phyloP scores from a whole-genome alignment of 2,329 filamentous ascomycete species.

The Trichoderma breve region DNA sequence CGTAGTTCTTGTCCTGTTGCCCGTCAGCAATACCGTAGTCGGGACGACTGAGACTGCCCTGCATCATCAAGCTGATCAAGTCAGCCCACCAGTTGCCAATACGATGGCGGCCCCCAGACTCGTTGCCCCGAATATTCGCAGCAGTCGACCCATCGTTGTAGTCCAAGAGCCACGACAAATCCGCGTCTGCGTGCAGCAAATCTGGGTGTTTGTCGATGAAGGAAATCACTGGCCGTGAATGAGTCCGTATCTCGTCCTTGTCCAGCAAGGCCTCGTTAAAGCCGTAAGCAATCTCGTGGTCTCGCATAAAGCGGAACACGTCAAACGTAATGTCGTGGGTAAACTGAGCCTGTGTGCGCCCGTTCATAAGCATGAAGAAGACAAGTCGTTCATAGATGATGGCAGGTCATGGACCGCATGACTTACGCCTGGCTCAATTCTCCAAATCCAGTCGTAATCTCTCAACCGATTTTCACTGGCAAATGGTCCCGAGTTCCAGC shows the following conservation, averaged over 20 bases:
- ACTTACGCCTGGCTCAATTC: constrained; percentile 59
- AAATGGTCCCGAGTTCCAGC: constrained; percentile 82
- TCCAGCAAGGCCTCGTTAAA: constrained; percentile 53
- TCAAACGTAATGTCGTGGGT: constrained; percentile 72
- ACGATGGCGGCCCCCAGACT: not conserved
- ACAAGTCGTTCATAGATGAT: not conserved
- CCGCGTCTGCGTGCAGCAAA: constrained; percentile 46
- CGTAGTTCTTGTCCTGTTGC: constrained; percentile 19
- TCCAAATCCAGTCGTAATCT: constrained; percentile 59
- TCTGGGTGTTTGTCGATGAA: constrained; percentile 47
- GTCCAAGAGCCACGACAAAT: constrained; percentile 48
- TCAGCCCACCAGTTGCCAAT: not conserved
- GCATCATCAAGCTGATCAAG: constrained; percentile 21
- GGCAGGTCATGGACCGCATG: too few relatives aligned
- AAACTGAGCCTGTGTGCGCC: constrained; percentile 47
- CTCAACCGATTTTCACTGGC: constrained; percentile 72
- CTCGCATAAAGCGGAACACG: constrained; percentile 81
- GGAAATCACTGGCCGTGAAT: constrained; percentile 45
- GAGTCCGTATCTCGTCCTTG: constrained; percentile 40
- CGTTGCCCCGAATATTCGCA: not conserved
- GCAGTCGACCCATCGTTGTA: not conserved
- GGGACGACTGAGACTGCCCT: constrained; percentile 25
- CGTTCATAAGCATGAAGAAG: not conserved
- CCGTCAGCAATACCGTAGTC: constrained; percentile 8
- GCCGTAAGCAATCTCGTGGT: constrained; percentile 78